phyloP scores from a whole-genome alignment of 805 yeast species.

The Priceomyces melissophilus region DNA sequence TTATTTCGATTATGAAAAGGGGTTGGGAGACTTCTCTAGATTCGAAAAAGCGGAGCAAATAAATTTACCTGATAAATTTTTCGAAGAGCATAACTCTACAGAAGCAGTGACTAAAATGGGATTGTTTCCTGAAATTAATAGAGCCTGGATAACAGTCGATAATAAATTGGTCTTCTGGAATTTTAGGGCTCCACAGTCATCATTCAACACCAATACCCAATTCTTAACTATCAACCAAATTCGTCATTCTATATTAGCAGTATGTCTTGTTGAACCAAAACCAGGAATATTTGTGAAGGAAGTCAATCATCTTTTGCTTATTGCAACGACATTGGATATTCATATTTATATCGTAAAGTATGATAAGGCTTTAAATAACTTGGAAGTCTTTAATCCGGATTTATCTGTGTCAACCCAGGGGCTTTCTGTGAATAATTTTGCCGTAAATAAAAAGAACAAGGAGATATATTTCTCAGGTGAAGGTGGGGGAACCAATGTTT shows the following conservation, averaged over 20 bases:
- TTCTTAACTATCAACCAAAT: slow-evolving; percentile 81
- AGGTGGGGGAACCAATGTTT: slow-evolving; percentile 71
- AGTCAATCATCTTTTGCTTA: slow-evolving; percentile 67
- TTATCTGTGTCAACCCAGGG: slow-evolving; percentile 80
- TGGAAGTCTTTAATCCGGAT: slow-evolving; percentile 78
- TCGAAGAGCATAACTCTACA: slow-evolving; percentile 65
- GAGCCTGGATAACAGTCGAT: slow-evolving; percentile 85
- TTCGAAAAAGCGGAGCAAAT: slow-evolving; percentile 68
- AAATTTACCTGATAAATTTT: slow-evolving; percentile 76
- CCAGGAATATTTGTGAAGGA: slow-evolving; percentile 74
- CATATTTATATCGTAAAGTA: slow-evolving; percentile 72
- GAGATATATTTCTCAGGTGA: slow-evolving; percentile 84
- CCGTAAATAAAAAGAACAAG: slow-evolving; percentile 58
- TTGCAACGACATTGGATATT: slow-evolving; percentile 78
- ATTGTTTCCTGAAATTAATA: slow-evolving; percentile 69
- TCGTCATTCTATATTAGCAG: slow-evolving; percentile 71
- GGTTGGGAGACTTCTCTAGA: slow-evolving; percentile 59
- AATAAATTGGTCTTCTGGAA: slow-evolving; percentile 85
- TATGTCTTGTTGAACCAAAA: slow-evolving; percentile 77
- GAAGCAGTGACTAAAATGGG: slow-evolving; percentile 77
- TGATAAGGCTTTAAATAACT: slow-evolving; percentile 36
- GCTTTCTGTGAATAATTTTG: slow-evolving; percentile 61
- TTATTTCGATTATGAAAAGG: slow-evolving; percentile 46
- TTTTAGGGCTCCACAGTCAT: slow-evolving; percentile 53
- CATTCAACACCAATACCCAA: slow-evolving; percentile 45